A percentile compares a stretch with the other conserved stretches of the same genome.
Conservation (phyloP, 352 stramenopile species). For the Phytophthora agathidicida region DNA sequence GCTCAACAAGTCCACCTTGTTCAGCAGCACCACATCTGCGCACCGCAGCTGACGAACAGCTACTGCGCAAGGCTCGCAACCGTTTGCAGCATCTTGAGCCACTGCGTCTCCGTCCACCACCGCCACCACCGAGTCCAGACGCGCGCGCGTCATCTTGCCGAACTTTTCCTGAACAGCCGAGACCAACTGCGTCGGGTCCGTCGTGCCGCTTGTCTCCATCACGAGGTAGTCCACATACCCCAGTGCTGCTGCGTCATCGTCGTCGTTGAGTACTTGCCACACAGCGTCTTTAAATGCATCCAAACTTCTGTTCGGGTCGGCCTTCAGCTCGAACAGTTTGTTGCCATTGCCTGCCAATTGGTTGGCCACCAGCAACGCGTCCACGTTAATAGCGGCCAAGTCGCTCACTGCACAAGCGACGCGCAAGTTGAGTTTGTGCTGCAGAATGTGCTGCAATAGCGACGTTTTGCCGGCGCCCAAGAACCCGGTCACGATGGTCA, state of each 20-base stretch:
- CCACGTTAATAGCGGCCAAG: constrained; percentile 71
- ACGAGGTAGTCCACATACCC: constrained; percentile 79
- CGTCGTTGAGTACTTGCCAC: constrained; percentile 51
- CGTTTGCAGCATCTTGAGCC: constrained; percentile 42
- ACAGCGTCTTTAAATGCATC: constrained; percentile 76
- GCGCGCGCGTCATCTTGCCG: constrained; percentile 79
- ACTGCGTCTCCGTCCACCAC: constrained; percentile 81
- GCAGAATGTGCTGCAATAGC: constrained; percentile 65
- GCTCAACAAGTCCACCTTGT: constrained; percentile 78
- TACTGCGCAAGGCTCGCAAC: constrained; percentile 41
- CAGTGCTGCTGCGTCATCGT: constrained; percentile 31
- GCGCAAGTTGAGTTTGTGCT: constrained; percentile 69
- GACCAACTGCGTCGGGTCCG: constrained; percentile 72
- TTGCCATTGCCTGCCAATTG: constrained; percentile 24
- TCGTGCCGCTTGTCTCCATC: constrained; percentile 79
- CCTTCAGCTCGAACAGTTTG: constrained; percentile 40
- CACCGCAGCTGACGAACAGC: constrained; percentile 67
- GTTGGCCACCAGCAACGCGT: constrained; percentile 65
- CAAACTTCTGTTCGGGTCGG: constrained; percentile 31
- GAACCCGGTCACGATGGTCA: constrained; percentile 75
- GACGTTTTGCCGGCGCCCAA: constrained; percentile 76
- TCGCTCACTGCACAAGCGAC: constrained; percentile 77
- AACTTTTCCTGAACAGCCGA: constrained; percentile 74
- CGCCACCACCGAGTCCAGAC: constrained; percentile 77
- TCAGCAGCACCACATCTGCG: constrained; percentile 82